Evolutionary conservation across 2,329 filamentous ascomycete species (phyloP), one percentile per base, ranked within the genome.

Genomic region (Pseudogymnoascus sp.): DNA sequence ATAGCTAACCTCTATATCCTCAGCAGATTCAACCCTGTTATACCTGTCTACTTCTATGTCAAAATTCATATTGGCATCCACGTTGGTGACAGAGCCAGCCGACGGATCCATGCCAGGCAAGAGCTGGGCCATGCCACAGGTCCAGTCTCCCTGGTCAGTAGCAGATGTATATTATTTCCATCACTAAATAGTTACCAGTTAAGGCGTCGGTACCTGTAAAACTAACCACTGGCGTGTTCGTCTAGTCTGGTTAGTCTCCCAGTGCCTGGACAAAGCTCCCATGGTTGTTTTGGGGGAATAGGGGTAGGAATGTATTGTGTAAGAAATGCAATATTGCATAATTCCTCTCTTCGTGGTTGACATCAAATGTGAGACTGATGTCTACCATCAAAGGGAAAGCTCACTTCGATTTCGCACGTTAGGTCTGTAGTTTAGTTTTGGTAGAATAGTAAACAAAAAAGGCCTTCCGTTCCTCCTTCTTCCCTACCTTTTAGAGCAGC

Each of bases 261-360:
- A 84, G 71, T 29, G 80, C 78, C 60, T 79, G 80, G 1, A 84
- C 81, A 0, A 84, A 74, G 6, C 67, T 71, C 68, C 84, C 82
- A 21, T 21, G 21, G 21, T 21, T 21, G 21, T 21, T 21, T 21
- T 2, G 4, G 21, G 21, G 21, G 21, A 4, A 21, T 21, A 21
- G 4, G 21, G 36, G 2, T 38, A 7, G n/a, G 12, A 13, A 38
- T 38, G 2, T 3, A 8, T 6, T n/a, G 8, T 13, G 2, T 38
- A 3, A 38, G 2, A 38, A 15, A 38, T 15, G 21, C 21, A 21
- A 38, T 38, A 38, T 13, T 38, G 35, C 9, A n/a, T n/a, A 38
- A 13, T 38, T 3, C 12, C n/a, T 38, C n/a, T 13, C 36, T 38
- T 38, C 36, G n/a, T n/a, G 13, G 12, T 15, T 15, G 6, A n/a